Base-by-base conservation (phyloP, 768 basidiomycete species). In the Nidula microcarpa region DNA sequence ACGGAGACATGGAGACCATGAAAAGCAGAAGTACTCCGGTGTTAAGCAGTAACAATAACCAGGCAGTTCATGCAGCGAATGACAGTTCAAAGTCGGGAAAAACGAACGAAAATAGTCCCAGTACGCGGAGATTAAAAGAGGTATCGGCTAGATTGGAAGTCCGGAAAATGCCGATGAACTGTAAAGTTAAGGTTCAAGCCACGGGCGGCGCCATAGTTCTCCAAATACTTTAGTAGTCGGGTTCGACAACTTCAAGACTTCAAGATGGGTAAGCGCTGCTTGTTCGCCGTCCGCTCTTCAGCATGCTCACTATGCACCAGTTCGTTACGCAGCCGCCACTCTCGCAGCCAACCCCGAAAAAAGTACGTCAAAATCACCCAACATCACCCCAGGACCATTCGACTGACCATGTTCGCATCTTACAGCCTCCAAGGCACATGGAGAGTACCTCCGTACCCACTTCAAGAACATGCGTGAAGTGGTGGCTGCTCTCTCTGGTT, bases 401-500 rank as follows among this genome's bases (percentile, higher is more conserved):
- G 14, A 57, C 57, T 68, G 58, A 69, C 59, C 36, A 2, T 43
- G 34, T 54, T 47, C 36, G 37, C 33, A 53, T 50, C 47, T 34
- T 53, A 55, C 70, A 96, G 93, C 91, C 71, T 86, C 95, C 66
- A 89, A 84, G 67, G 89, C 95, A 55, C 89, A 90, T 66, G 94
- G 94, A 65, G 94, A 96, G 79, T 94, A 98, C 82, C 85, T 97
- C 68, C 91, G 95, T 65, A 98, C 97, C 47, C 96, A 98, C 80
- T 99, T 97, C 87, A 99, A 99, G 89, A 99, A 98, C 85, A 98
- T 97, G 93, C 87, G 92, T 58, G 97, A 99, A 76, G 97, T 98
- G 53, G 95, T 91, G 49, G 96, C 96, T 59, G 94, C 91, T 60
- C 79, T 98, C 59, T 83, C 87, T 60, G 95, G 94, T 93, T 59